Evolutionary conservation across 768 basidiomycete species (phyloP).

Genomic region (Psilocybe cubensis): DNA sequence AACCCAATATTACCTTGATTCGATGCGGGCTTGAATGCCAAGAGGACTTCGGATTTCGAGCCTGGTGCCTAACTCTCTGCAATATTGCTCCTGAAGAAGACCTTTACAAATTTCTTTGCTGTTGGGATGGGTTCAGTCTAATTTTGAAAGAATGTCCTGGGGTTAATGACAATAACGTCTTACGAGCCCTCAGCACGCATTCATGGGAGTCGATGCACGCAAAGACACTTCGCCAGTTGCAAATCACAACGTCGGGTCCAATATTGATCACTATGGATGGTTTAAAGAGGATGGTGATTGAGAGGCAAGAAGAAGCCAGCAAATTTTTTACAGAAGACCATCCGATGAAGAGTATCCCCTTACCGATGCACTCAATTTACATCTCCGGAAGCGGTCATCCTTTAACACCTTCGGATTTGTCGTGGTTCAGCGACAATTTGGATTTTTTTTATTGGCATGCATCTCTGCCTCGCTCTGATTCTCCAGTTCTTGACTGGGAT

Average conservation of each 20-base stretch:
- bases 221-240: slow-evolving; percentile 10
- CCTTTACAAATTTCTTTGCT: slow-evolving; percentile 8
- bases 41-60: background rate
- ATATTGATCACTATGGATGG: slow-evolving; percentile 3
- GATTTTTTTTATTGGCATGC: slow-evolving; percentile 8
- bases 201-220: slow-evolving; percentile 1
- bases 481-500: slow-evolving; percentile 18
- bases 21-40: slow-evolving; percentile 9
- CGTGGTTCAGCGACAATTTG: background rate
- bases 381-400: background rate
- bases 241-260: slow-evolving; percentile 2
- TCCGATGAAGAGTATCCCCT: background rate
- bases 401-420: background rate
- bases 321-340: background rate
- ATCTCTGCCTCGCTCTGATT: background rate
- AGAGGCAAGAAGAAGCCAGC: background rate
- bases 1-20: slow-evolving; percentile 7
- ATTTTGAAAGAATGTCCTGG: slow-evolving; percentile 13
- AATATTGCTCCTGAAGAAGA: slow-evolving; percentile 11
- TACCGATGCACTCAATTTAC: slow-evolving; percentile 3
- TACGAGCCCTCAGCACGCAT: too few species aligned
- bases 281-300: background rate
- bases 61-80: slow-evolving; percentile 11
- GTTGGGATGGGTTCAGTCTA: slow-evolving; percentile 19
- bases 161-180: slow-evolving; percentile 14